Base-by-base conservation (phyloP, 305 asterid species). In the Solanum chacoense region DNA sequence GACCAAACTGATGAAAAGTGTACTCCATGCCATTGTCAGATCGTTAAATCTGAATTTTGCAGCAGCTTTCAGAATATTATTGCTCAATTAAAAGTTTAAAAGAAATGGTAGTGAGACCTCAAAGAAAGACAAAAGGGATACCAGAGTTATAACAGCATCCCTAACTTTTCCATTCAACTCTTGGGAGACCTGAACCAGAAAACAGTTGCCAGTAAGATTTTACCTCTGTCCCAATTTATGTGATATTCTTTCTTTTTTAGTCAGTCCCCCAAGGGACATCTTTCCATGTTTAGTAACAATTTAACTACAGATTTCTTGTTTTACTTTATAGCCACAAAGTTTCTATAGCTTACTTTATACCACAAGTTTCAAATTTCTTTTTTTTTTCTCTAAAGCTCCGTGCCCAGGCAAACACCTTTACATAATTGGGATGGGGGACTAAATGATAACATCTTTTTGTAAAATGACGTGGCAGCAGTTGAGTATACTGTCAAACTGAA, bases 131-230 rank as follows among this genome's bases (percentile, higher is more conserved):
- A 36, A 84, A 20, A 80, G 86, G 81, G 94, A 87, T 91, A 95
- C 97, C 97, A 96, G 89, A 74, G 96, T 93, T 89, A 95, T 93
- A 88, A 96, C 97, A 90, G 95, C 97, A 92, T 92, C 97, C 92
- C 93, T 95, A 65, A 93, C 97, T 91, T 94, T 94, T 12, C 89
- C 95, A 88, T 90, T 92, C 80, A 94, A 75, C 94, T 94, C 97
- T 87, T 72, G 85, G 91, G 94, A 96, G 50, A 96, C 98, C 97
- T 96, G 92, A 90, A 90, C 88, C 76, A 26, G 36, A 85, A 91
- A 42, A 78, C 76, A 85, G 85, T 88, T 59, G 36, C 65, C 86
- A 28, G 28, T 81, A 81, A 42, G 6, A 40, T 28, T 32, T 37
- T 74, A 36, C 80, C 40, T 29, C 37, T 9, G 3, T 72, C 78